Conservation (phyloP, 2,329 filamentous ascomycete species). For the Claviceps pazoutovae region DNA sequence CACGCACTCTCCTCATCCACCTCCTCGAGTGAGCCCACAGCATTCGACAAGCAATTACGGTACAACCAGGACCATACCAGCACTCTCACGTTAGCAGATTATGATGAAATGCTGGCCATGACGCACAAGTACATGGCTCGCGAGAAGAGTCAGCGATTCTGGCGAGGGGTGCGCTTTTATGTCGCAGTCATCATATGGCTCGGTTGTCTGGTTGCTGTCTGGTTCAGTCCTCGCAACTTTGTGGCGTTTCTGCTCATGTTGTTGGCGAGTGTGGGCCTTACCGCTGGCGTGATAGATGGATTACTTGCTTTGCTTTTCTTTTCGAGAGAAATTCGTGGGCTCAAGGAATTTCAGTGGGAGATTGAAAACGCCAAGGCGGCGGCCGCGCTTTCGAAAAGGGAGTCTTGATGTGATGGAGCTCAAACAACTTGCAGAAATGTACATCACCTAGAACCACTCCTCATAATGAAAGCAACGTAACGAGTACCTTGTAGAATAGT, state of each 20-base stretch:
- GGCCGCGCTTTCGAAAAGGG: constrained; percentile 11
- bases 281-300: constrained; percentile 67
- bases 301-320: constrained; percentile 81
- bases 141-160: constrained; percentile 56
- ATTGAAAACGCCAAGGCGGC: constrained; percentile 51
- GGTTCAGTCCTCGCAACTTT: constrained; percentile 68
- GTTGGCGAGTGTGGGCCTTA: constrained; percentile 62
- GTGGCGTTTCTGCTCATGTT: constrained; percentile 71
- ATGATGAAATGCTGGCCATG: constrained; percentile 58
- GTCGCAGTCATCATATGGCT: constrained; percentile 52
- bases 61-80: constrained; percentile 10
- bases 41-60: constrained; percentile 20
- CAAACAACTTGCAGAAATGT: too few species aligned
- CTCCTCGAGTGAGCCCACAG: constrained; percentile 7
- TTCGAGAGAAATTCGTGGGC: constrained; percentile 62
- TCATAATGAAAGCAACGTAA: neutral
- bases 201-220: constrained; percentile 66
- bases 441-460: neutral
- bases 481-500: neutral
- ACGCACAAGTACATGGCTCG: constrained; percentile 54
- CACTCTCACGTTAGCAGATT: constrained; percentile 16
- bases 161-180: constrained; percentile 63
- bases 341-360: constrained; percentile 92
- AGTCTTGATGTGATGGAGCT: neutral
- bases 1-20: constrained; percentile 19